Evolutionary conservation across 441 rosid species (phyloP).

Genomic region (Brassica hybrid): DNA sequence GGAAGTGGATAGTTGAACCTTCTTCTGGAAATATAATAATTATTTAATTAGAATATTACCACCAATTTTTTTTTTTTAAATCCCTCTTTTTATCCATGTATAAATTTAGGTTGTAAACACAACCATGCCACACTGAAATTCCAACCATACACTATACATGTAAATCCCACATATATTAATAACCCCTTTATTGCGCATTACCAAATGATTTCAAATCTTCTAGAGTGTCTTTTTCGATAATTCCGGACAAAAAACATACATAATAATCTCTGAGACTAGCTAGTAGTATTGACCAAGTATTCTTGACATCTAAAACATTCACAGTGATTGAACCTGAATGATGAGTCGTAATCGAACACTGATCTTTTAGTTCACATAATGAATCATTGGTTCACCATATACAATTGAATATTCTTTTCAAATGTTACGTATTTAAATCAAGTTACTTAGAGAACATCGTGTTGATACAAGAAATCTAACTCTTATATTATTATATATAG

Average conservation of each 20-base stretch:
- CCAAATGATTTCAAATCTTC: background rate
- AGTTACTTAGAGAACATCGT: background rate
- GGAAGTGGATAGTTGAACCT: background rate
- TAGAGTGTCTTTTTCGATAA: background rate
- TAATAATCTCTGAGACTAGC: background rate
- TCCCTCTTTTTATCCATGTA: background rate
- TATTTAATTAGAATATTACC: background rate
- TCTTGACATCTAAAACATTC: background rate
- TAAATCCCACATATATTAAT: background rate
- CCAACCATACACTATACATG: background rate
- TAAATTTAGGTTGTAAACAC: background rate
- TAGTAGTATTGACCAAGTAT: background rate
- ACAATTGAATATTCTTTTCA: background rate
- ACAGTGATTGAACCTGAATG: background rate
- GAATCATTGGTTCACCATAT: background rate
- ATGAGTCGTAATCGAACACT: background rate
- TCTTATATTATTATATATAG: background rate
- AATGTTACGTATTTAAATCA: background rate
- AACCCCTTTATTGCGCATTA: background rate
- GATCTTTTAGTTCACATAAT: background rate
- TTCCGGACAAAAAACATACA: background rate
- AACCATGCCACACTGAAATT: background rate
- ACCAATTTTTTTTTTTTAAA: background rate
- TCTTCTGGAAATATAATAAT: background rate
- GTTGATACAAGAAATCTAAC: constrained; percentile 3